Evolutionary conservation across 1,139 yeast genomes (phyloP).

Genomic region (Pichia sp.): DNA sequence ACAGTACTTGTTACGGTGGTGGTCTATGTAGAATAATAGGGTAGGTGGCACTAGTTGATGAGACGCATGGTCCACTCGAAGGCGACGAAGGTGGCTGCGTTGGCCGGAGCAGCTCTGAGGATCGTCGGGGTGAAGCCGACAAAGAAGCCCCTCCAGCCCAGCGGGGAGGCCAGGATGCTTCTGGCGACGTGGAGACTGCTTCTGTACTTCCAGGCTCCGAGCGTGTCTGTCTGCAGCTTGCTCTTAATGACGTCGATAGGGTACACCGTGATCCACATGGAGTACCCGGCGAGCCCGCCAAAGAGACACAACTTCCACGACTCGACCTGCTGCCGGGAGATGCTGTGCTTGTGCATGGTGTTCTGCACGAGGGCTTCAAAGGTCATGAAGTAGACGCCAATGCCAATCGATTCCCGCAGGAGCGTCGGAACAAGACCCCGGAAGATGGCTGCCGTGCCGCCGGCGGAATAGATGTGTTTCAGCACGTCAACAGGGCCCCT

Average conservation of each 20-base stretch:
- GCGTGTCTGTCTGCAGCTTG: slow-evolving; percentile 76
- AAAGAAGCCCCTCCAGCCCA: slow-evolving; percentile 74
- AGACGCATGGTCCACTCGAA: slow-evolving; percentile 72
- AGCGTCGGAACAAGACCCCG: slow-evolving; percentile 79
- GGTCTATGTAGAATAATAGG: too few relatives aligned
- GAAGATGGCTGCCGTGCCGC: slow-evolving; percentile 55
- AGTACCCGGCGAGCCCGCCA: slow-evolving; percentile 84
- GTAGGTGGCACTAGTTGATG: background rate
- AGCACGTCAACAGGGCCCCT: slow-evolving; percentile 81
- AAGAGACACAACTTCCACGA: slow-evolving; percentile 76
- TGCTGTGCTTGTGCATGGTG: slow-evolving; percentile 44
- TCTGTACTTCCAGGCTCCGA: slow-evolving; percentile 46
- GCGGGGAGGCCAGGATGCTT: slow-evolving; percentile 42
- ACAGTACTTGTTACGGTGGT: too few relatives aligned
- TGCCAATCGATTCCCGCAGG: slow-evolving; percentile 77
- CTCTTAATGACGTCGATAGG: slow-evolving; percentile 87
- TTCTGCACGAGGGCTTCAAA: slow-evolving; percentile 78
- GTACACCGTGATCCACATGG: slow-evolving; percentile 76
- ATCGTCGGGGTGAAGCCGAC: slow-evolving; percentile 88
- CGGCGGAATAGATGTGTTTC: slow-evolving; percentile 47
- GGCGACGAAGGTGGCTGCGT: slow-evolving; percentile 91
- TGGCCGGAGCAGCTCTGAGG: slow-evolving; percentile 94
- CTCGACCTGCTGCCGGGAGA: slow-evolving; percentile 65
- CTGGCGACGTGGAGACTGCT: slow-evolving; percentile 52
- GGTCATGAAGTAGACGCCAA: slow-evolving; percentile 84